Base-by-base conservation (phyloP, 129 eudicot species). In the Chrysanthemum lavandulifolium region DNA sequence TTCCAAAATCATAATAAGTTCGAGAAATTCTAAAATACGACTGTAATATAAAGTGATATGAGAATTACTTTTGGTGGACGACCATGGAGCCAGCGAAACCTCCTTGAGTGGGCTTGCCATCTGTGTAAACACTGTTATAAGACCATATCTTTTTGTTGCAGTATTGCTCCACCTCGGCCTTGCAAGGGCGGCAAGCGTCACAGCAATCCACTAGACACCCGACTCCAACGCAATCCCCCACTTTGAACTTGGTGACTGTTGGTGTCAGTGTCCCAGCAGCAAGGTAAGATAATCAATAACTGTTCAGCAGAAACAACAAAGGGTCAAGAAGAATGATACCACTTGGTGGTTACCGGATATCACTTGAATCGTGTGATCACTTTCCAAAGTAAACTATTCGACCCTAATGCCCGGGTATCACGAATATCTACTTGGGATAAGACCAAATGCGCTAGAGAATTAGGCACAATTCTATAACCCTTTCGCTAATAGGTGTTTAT, bases 41-140 rank as follows among this genome's bases (percentile, higher is more conserved):
- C 3, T 13, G 3, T 25, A 25, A 18, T 1, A 55, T 31, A 9
- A 45, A 61, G 21, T 1, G 10, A 65, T n/a, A 40, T 2, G 2
- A 13, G 48, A 52, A 76, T 80, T 83, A 94, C 99, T 90, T 94
- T 63, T 94, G 99, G 77, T 94, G 79, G 72, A 88, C 93, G 33
- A 90, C 84, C 91, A 84, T 90, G 65, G 84, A 63, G 40, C 69
- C 71, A 61, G 96, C 90, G 59, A 94, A 94, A 51, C 99, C 99
- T 4, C 99, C 99, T 81, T 94, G 99, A 11, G 99, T 94, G 55
- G 97, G 96, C 11, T 80, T 86, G 67, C 99, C 99, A 76, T 94
- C 99, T 8, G 84, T 81, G 78, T 94, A 94, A 52, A 89, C 91
- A 56, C 88, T 96, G 60, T 94, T 94, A 71, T 90, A 94, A 25